These are phyloP conservation scores for Discostella stelligera DNA, from an alignment of 352 stramenopile genomes.

Conservation along the genomic window DNA sequence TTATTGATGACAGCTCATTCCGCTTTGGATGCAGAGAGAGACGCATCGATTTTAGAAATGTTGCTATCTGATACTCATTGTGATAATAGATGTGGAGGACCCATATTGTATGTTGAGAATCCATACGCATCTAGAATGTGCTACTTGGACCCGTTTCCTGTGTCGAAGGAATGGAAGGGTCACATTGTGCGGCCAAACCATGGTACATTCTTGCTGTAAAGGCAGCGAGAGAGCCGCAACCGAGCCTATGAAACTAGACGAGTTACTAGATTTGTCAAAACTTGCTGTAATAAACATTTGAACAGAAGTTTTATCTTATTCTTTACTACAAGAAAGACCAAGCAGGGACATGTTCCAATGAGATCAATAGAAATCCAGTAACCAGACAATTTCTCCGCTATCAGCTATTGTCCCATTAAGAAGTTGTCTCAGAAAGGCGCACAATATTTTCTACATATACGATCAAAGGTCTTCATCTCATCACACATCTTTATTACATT, in stretches of 20 bases:
- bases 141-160: constrained; percentile 66
- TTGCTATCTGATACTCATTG: neutral
- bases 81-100: constrained; percentile 4
- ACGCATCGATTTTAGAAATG: constrained; percentile 42
- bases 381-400: no score
- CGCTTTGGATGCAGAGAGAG: constrained; percentile 48
- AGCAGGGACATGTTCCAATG: no score
- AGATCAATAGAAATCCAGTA: no score
- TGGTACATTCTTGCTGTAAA: constrained; percentile 29
- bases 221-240: neutral
- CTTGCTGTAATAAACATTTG: neutral
- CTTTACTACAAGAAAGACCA: neutral
- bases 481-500: no score
- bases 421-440: no score
- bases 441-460: no score
- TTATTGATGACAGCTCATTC: constrained; percentile 75
- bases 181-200: constrained; percentile 68
- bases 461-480: no score
- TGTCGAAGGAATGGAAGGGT: constrained; percentile 3
- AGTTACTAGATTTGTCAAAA: neutral
- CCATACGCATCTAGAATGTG: constrained; percentile 67
- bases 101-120: constrained; percentile 55
- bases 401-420: no score
- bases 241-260: neutral
- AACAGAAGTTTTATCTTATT: neutral